These are phyloP conservation scores for Stachybotrys elegans DNA, from an alignment of 2,329 filamentous ascomycete species.

Conservation along the genomic window DNA sequence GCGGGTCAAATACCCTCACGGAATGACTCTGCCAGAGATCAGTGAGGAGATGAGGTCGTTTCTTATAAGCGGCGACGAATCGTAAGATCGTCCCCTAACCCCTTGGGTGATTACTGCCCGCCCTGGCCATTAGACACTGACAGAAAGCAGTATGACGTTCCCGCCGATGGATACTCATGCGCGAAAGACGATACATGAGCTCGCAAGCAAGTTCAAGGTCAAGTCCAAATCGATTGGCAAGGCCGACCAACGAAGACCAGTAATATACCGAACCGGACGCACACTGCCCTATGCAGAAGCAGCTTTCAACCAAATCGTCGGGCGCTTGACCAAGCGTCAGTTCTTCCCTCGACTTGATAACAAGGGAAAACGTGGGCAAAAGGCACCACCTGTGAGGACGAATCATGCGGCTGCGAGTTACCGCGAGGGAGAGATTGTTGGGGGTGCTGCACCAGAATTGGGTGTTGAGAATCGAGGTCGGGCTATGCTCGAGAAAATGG, in stretches of 20 bases:
- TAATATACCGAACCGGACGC: constrained; percentile 67
- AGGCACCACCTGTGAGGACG: constrained; percentile 17
- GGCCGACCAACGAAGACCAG: constrained; percentile 67
- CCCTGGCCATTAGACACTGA: constrained; percentile 8
- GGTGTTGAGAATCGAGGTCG: constrained; percentile 78
- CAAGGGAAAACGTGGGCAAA: constrained; percentile 27
- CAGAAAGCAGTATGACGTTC: constrained; percentile 55
- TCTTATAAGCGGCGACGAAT: constrained; percentile 56
- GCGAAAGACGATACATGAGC: constrained; percentile 73
- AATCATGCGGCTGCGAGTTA: constrained; percentile 41
- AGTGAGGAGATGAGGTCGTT: constrained; percentile 70
- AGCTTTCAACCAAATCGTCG: constrained; percentile 44
- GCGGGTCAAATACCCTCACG: constrained; percentile 65
- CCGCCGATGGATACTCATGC: constrained; percentile 79
- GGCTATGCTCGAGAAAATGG: constrained; percentile 93
- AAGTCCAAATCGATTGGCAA: constrained; percentile 80
- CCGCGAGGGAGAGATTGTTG: constrained; percentile 82
- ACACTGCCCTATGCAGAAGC: constrained; percentile 59
- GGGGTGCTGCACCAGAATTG: constrained; percentile 77
- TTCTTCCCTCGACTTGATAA: constrained; percentile 52
- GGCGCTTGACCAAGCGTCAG: constrained; percentile 42
- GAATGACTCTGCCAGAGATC: constrained; percentile 67
- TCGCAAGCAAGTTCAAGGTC: constrained; percentile 70
- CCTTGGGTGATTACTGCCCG: neutral
- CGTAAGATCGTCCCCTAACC: constrained; percentile 39